Percentiles rank a stretch among this genome's conserved stretches.
These are phyloP conservation scores for Ceratocystis albifundus DNA, from an alignment of 2,329 filamentous ascomycete species.

Conservation along the genomic window DNA sequence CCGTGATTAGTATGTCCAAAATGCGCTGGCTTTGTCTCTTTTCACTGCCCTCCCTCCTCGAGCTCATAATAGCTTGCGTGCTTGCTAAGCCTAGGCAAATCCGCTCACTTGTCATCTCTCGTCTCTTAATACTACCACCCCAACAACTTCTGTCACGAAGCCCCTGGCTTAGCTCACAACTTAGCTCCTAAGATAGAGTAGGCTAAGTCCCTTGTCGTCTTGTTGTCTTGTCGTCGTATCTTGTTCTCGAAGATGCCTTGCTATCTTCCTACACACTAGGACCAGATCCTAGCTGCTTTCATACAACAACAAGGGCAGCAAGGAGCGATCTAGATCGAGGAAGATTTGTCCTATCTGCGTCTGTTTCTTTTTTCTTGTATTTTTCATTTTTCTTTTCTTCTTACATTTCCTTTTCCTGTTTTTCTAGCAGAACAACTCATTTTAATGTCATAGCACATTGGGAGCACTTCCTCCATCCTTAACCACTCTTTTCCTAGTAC, in stretches of 20 bases:
- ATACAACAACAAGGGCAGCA: neutral
- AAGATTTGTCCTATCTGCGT: neutral
- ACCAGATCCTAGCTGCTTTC: neutral
- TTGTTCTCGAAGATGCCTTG: slow-evolving; percentile 11
- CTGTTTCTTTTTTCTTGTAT: neutral
- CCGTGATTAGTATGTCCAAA: neutral
- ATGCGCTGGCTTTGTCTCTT: neutral
- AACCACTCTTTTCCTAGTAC: neutral
- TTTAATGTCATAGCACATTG: slow-evolving; percentile 11
- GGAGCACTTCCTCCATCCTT: neutral
- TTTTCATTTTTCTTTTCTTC: neutral
- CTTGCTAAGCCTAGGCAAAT: no score
- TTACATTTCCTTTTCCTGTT: neutral
- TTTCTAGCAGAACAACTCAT: neutral
- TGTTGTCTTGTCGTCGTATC: neutral
- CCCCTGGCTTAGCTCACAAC: neutral
- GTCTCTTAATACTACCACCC: neutral
- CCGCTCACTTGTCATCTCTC: slow-evolving; percentile 1
- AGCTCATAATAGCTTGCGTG: neutral
- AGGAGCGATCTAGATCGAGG: neutral
- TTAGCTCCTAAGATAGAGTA: slow-evolving; percentile 2
- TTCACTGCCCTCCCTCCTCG: neutral
- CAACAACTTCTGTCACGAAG: slow-evolving; percentile 4
- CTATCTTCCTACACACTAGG: neutral
- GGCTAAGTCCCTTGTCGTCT: neutral